Evolutionary conservation across 2,329 filamentous ascomycete genomes (phyloP), one percentile per base, ranked within the genome.

Genomic region (Talaromyces pinophilus): DNA sequence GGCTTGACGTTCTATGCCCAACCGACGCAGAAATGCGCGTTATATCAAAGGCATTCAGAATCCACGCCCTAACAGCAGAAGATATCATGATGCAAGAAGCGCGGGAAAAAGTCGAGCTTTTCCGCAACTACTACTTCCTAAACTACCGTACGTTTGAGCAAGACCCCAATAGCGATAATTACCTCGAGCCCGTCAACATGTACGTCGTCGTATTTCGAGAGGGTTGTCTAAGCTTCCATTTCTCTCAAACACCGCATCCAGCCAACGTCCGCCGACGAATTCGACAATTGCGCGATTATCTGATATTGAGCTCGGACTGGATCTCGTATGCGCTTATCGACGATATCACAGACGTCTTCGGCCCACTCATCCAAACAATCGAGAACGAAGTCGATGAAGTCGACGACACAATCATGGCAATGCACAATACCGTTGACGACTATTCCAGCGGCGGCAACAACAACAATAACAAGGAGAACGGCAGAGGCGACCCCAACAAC

Each of bases 141-240:
- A 98, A 97, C 77, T 99, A 99, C 78, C 91, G 95, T 17, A 96
- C 93, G 0, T 99, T 99, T 75, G 95, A 99, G 76, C 95, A 98
- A 77, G 95, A 99, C 75, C 88, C 88, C 68, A 90, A 90, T 71
- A 96, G 89, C 75, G 92, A 95, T 66, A 89, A 96, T 74, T 97
- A 96, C 76, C 85, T 99, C 55, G 92, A 98, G 72, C 94, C 95
- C 0, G 91, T 99, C 74, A 97, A 98, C 79, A 92, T 99, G 86
- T 99, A 98, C 74, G 91, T 97, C 42, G 90, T 98, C 8, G 95
- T 99, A 10, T 99, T 99, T 82, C 88, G 93, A 13, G 93, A 98
- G 76, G 95, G 95, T 28, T 91, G 99, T 8, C 86, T 99, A 69
- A 97, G 91, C 73, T 99, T 99, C 81, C 95, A 99, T 78, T 97